Conservation (phyloP, 192 early-diverging fungal genomes). For the Spizellomyces punctatus region DNA sequence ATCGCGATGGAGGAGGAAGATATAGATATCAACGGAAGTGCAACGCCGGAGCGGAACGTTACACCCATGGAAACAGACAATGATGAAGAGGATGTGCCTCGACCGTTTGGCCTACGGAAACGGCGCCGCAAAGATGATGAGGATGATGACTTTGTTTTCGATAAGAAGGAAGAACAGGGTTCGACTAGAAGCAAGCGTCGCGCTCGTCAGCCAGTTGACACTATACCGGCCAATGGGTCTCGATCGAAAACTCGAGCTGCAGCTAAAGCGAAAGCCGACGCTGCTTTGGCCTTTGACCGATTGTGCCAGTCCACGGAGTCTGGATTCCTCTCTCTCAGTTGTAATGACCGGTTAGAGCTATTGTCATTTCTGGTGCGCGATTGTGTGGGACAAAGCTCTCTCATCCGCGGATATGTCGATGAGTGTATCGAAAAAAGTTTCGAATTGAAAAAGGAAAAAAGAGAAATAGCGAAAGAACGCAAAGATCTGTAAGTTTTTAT, state of each 20-base stretch:
- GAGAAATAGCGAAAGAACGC: constrained; percentile 69
- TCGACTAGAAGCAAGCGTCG: background rate
- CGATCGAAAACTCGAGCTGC: constrained; percentile 4
- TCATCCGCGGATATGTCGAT: constrained; percentile 70
- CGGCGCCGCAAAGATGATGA: constrained; percentile 12
- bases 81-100: constrained; percentile 6
- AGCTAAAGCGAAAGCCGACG: constrained; percentile 5
- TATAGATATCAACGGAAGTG: constrained; percentile 12
- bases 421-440: constrained; percentile 68
- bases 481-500: constrained; percentile 60
- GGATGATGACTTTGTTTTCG: constrained; percentile 20
- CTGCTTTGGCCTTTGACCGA: constrained; percentile 29
- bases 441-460: constrained; percentile 74
- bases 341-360: constrained; percentile 52
- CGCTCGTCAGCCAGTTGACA: background rate
- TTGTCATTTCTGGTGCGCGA: constrained; percentile 67
- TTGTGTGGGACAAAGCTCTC: constrained; percentile 52
- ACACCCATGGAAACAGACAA: constrained; percentile 5
- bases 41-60: background rate
- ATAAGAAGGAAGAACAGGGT: background rate
- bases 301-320: constrained; percentile 23
- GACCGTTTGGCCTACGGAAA: constrained; percentile 16
- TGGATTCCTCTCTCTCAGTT: constrained; percentile 47
- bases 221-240: background rate
- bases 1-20: constrained; percentile 21